These are phyloP conservation scores for Capronia coronata DNA, from an alignment of 2,329 filamentous ascomycete species.

Conservation along the genomic window DNA sequence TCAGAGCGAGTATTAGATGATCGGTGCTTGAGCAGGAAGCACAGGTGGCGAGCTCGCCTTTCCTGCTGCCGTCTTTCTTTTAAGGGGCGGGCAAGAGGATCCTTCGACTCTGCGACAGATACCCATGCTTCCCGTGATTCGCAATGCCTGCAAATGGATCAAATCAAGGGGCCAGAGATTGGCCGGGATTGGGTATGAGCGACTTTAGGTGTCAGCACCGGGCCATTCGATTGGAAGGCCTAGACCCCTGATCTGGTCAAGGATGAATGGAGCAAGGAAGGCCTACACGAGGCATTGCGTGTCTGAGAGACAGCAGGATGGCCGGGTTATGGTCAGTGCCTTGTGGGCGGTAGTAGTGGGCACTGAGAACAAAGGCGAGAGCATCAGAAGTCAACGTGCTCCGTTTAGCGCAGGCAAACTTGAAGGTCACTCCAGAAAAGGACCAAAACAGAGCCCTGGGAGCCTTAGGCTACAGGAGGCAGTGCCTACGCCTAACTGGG, in stretches of 20 bases:
- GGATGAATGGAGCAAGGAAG: constrained; percentile 2
- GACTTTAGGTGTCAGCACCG: constrained; percentile 14
- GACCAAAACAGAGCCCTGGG: too few species aligned
- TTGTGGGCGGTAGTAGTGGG: too few species aligned
- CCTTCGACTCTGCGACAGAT: constrained; percentile 8
- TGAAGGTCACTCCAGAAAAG: neutral
- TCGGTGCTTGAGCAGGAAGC: constrained; percentile 1
- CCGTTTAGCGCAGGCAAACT: constrained; percentile 2
- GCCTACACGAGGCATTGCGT: constrained; percentile 19
- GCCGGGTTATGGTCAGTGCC: too few species aligned
- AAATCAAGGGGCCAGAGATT: constrained; percentile 7
- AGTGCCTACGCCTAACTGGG: neutral
- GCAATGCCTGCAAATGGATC: constrained; percentile 11
- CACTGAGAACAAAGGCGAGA: neutral
- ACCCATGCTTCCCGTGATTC: constrained; percentile 19
- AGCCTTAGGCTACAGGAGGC: too few species aligned
- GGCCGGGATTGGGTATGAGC: constrained; percentile 14
- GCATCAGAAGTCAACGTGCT: neutral
- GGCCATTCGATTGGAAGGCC: constrained; percentile 13
- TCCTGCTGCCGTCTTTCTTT: neutral
- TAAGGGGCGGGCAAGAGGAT: constrained; percentile 1
- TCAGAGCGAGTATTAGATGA: neutral
- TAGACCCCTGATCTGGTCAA: constrained; percentile 11
- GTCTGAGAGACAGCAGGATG: constrained; percentile 7
- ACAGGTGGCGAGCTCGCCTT: constrained; percentile 14